A percentile compares a stretch with the other conserved stretches of the same genome.
Conservation (phyloP, 2,329 filamentous ascomycete species). For the Monosporascus sp. region DNA sequence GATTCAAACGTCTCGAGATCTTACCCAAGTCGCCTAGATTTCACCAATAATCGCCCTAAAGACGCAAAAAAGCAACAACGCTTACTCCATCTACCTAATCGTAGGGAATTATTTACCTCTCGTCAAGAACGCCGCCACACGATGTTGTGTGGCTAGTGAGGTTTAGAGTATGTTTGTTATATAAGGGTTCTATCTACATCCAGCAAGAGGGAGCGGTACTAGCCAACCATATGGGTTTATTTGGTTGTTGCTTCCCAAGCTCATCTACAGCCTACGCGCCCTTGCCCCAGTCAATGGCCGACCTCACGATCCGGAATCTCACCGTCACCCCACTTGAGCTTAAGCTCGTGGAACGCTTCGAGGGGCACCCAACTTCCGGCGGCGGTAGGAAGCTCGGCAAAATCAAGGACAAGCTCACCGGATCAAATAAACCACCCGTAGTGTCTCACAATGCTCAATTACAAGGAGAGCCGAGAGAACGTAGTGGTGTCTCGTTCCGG, state of each 20-base stretch:
- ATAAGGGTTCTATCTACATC: too few relatives aligned
- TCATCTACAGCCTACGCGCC: conserved; percentile 1
- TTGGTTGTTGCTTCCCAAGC: conserved; percentile 6
- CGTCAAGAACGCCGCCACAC: too few relatives aligned
- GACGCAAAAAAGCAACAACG: too few relatives aligned
- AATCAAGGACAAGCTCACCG: conserved; percentile 36
- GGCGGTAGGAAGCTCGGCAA: conserved; percentile 39
- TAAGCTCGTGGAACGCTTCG: conserved; percentile 67
- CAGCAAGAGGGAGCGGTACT: too few relatives aligned
- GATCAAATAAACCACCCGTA: conserved; percentile 38
- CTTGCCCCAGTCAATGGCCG: conserved; percentile 32
- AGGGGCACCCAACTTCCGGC: conserved; percentile 39
- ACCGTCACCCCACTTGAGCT: conserved; percentile 69
- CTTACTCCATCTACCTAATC: too few relatives aligned
- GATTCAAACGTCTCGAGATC: too few relatives aligned
- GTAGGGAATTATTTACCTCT: too few relatives aligned
- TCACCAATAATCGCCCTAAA: too few relatives aligned
- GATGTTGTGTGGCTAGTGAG: too few relatives aligned
- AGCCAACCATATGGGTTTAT: too few relatives aligned
- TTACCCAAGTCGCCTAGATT: too few relatives aligned
- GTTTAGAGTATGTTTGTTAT: too few relatives aligned
- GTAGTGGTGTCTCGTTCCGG: conserved; percentile 56
- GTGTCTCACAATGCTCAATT: conserved; percentile 29
- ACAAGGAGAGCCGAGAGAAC: conserved; percentile 55
- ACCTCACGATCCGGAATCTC: conserved; percentile 75